phyloP scores from a whole-genome alignment of 1,284 basidiomycete species.

The Ceratobasidium sp. region DNA sequence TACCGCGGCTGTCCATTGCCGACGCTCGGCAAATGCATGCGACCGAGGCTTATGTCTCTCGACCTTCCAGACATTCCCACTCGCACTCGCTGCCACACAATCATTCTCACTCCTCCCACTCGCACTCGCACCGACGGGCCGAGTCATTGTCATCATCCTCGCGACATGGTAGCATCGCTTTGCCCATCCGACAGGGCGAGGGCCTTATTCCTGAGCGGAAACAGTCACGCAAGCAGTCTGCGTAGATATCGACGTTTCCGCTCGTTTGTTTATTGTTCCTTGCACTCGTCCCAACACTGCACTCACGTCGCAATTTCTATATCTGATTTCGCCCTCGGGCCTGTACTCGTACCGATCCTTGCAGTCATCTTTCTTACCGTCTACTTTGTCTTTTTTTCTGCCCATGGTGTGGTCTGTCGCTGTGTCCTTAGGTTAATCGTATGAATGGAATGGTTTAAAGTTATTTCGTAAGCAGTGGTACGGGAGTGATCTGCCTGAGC shows the following conservation, averaged over 20 bases:
- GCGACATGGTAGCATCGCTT: slow-evolving; percentile 33
- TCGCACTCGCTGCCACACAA: slow-evolving; percentile 35
- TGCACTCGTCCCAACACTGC: slow-evolving; percentile 4
- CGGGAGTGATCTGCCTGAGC: background rate
- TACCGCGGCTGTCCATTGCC: slow-evolving; percentile 30
- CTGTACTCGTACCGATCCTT: slow-evolving; percentile 23
- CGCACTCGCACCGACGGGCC: slow-evolving; percentile 31
- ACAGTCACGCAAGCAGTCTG: slow-evolving; percentile 32
- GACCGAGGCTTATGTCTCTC: slow-evolving; percentile 33
- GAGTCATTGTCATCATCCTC: slow-evolving; percentile 29
- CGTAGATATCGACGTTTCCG: background rate
- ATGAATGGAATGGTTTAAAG: slow-evolving; percentile 28
- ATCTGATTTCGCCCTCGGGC: slow-evolving; percentile 11
- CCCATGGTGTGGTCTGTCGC: slow-evolving; percentile 10
- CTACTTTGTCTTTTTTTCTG: background rate
- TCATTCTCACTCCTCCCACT: slow-evolving; percentile 25
- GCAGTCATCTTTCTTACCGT: background rate
- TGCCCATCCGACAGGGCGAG: slow-evolving; percentile 37
- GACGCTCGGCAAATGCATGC: slow-evolving; percentile 35
- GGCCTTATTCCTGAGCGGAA: slow-evolving; percentile 37
- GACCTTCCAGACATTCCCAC: slow-evolving; percentile 33
- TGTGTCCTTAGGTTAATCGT: slow-evolving; percentile 42
- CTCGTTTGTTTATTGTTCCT: background rate
- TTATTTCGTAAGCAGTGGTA: slow-evolving; percentile 3
- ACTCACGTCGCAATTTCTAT: slow-evolving; percentile 8